These are phyloP conservation scores for Myriosclerotinia curreyana DNA, from an alignment of 2,329 filamentous ascomycete genomes.

Conservation along the genomic window DNA sequence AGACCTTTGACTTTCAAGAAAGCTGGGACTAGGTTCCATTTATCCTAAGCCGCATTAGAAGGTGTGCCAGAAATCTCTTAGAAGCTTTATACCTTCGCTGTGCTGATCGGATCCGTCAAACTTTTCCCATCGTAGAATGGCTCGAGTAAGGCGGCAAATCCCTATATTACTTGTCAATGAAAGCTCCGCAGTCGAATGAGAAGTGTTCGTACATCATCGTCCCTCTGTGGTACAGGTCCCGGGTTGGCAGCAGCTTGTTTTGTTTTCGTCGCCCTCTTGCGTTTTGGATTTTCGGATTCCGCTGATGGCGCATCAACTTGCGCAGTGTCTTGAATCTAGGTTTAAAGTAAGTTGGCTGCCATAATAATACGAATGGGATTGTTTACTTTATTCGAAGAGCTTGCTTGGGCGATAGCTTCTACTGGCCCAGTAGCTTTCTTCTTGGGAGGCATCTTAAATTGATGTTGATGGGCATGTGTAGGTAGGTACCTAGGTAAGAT, in stretches of 20 bases:
- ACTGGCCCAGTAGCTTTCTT: conserved; percentile 20
- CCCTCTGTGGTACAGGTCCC: conserved; percentile 25
- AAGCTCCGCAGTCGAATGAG: background rate
- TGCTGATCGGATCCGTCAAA: conserved; percentile 66
- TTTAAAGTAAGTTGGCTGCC: conserved; percentile 2
- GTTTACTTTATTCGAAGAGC: conserved; percentile 7
- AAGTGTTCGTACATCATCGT: conserved; percentile 33
- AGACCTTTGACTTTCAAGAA: conserved; percentile 95
- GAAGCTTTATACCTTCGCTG: conserved; percentile 45
- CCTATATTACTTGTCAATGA: conserved; percentile 33
- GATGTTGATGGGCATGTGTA: background rate
- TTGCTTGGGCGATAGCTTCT: conserved; percentile 9
- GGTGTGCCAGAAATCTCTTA: background rate
- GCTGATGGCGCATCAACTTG: conserved; percentile 11
- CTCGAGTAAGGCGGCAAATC: conserved; percentile 62
- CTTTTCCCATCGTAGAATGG: conserved; percentile 69
- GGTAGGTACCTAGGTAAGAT: no score
- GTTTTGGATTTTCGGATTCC: conserved; percentile 33
- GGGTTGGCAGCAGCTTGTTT: conserved; percentile 25
- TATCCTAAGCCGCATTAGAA: conserved; percentile 64
- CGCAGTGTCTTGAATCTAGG: conserved; percentile 13
- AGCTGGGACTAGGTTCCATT: conserved; percentile 95
- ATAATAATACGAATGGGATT: background rate
- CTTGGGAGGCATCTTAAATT: conserved; percentile 23
- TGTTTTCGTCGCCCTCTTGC: conserved; percentile 26